Base-by-base conservation (phyloP, 257 asterid species). In the Lavandula angustifolia region DNA sequence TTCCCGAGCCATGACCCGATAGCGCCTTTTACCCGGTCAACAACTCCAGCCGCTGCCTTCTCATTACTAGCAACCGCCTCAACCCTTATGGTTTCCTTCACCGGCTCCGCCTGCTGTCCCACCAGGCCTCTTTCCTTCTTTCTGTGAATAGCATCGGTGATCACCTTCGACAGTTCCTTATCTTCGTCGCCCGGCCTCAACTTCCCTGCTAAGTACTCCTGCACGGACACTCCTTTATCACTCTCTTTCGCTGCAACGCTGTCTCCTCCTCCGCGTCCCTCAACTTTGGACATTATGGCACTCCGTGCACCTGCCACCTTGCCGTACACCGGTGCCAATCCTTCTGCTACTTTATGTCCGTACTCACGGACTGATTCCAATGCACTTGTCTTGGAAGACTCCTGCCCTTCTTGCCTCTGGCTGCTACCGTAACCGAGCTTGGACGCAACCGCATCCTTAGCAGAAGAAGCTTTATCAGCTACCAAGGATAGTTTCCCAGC, bases 101-200 rank as follows among this genome's bases (percentile, higher is more conserved):
- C 70, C 3, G 17, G 50, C 17, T 66, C 72, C 46, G 63, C 46
- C 73, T 83, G 47, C 27, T n/a, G 33, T 3, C 0, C 13, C 70
- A 59, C 55, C 31, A 72, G 74, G 16, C 34, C 47, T 14, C 51
- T 69, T 17, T 56, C 87, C 68, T 78, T 76, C 46, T 71, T 78
- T 76, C 47, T 76, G 9, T 75, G 80, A 4, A 86, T 58, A 0
- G 79, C 68, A 2, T 73, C 85, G 0, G 81, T 69, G 38, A 92
- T 88, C 61, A 64, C 78, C 33, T 82, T 81, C 0, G 98, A 92
- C 0, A 92, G 60, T 3, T 86, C 96, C 69, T 74, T 86, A 27
- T 88, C 98, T 31, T 91, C 98, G 1, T 88, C 98, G 0, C 95
- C 83, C 0, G 95, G 96, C 66, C 70, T 77, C 2, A 88, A 60